Percentiles rank a stretch among this genome's conserved stretches.
phyloP scores from a whole-genome alignment of 768 basidiomycete genomes.

The Suillus luteus region DNA sequence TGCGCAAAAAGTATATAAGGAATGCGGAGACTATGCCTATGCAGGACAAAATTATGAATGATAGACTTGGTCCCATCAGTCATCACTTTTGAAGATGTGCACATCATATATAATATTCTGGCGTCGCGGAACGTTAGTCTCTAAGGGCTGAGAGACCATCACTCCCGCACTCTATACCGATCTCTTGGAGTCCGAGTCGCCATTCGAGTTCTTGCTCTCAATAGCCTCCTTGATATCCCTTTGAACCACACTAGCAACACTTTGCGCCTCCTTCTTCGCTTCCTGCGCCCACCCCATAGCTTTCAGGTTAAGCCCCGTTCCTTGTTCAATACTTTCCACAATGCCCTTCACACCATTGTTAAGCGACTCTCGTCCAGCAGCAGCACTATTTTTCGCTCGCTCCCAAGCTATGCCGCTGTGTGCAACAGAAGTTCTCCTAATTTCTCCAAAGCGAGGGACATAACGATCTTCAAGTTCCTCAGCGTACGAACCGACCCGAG shows the following conservation, averaged over 20 bases:
- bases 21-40: not conserved
- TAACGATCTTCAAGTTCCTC: slow-evolving; percentile 70
- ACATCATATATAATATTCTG: not conserved
- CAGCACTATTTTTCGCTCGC: slow-evolving; percentile 52
- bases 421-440: slow-evolving; percentile 64
- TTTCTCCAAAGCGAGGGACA: slow-evolving; percentile 66
- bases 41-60: not conserved
- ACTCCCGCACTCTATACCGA: not conserved
- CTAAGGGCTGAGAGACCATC: not conserved
- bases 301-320: slow-evolving; percentile 76
- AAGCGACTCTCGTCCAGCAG: slow-evolving; percentile 46
- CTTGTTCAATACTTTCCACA: slow-evolving; percentile 60
- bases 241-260: slow-evolving; percentile 26
- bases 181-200: slow-evolving; percentile 6
- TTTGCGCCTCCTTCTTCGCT: slow-evolving; percentile 25
- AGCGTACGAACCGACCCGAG: slow-evolving; percentile 67
- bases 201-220: slow-evolving; percentile 3
- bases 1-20: too few relatives aligned
- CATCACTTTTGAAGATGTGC: not conserved
- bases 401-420: slow-evolving; percentile 63
- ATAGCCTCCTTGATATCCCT: slow-evolving; percentile 27
- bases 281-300: slow-evolving; percentile 48
- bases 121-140: not conserved
- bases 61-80: not conserved
- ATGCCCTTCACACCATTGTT: slow-evolving; percentile 46